Evolutionary conservation across 805 yeast species (phyloP), one percentile per base, ranked within the genome.

Genomic region (Saturnispora quitensis): DNA sequence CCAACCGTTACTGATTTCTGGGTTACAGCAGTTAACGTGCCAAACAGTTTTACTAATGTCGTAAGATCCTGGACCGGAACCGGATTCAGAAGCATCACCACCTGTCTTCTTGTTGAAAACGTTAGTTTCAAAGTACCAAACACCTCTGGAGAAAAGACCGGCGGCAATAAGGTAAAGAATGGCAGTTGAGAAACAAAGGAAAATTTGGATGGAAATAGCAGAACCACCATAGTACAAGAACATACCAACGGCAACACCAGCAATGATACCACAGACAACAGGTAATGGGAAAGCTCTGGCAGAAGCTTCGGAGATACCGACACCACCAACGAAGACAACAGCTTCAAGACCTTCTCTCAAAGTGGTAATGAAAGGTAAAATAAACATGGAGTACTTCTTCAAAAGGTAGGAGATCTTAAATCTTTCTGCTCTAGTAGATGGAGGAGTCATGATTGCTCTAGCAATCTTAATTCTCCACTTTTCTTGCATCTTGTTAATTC

Each of bases 21-120:
- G 97, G 70, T 89, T 88, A 73, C 97, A 89, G 71, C 97, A 89
- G 77, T 89, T 89, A 54, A 90, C 90, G 71, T 89, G 97, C 88
- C 96, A 89, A 20, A 89, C 96, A 13, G 85, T 72, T 61, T 76
- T 75, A 47, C 73, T 60, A 62, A 89, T 78, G 66, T 90, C 83
- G 70, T 89, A 89, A 28, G 96, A 84, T 63, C 97, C 97, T 38
- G 95, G 89, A 60, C 97, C 97, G 47, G 81, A 74, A 59, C 97
- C 97, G 60, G 75, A 72, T 69, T 90, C 97, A 36, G 95, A 76
- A 22, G 91, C 95, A 71, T 89, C 97, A 71, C 96, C 95, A 64
- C 97, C 97, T 45, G 91, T 80, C 49, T 72, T 64, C 54, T 69
- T 59, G 64, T 78, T 75, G 72, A 75, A 90, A 33, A 65, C 66